Evolutionary conservation across 768 basidiomycete genomes (phyloP), one percentile per base, ranked within the genome.

Genomic region (Amylocystis lapponica): DNA sequence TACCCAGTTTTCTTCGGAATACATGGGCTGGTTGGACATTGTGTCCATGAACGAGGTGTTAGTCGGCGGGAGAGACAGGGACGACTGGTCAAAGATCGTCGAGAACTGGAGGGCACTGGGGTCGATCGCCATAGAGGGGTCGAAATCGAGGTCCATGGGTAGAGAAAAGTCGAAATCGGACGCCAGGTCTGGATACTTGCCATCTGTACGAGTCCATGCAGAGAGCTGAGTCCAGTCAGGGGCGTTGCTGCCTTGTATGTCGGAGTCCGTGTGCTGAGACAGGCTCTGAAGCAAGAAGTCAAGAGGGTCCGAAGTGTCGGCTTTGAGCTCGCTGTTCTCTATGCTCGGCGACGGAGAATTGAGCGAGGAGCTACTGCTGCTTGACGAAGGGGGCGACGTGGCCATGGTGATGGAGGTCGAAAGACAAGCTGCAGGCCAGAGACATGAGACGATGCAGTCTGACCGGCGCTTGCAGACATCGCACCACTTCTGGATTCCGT

Each of bases 111-210:
- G 63, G 6, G 74, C 66, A 51, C 67, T 79, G 23, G 86, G 83
- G 46, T 87, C 81, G 41, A 87, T 71, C 1, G 75, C 72, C 52
- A 79, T 71, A 16, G 74, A 63, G 3, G 76, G 72, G 57, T 70
- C 66, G 42, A 81, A 78, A 54, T 83, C 81, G 61, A 84, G 69
- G 60, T 80, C 78, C 72, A 81, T 75, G 58, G 60, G 47, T 58
- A 70, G 45, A 19, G 65, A 55, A 39, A 71, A 62, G 57, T 58
- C 62, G 52, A 57, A 75, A 48, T 57, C 72, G 50, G 58, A 20
- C 51, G 52, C 50, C 66, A 78, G 61, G 71, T 70, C 46, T 37
- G 45, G 29, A 66, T 58, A 32, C 73, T 75, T 45, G 38, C 48
- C 39, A 19, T 43, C 42, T 6, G 32, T 27, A 20, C 40, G 37